These are phyloP conservation scores for Periconia sp. DNA, from an alignment of 2,329 filamentous ascomycete species.

Conservation along the genomic window DNA sequence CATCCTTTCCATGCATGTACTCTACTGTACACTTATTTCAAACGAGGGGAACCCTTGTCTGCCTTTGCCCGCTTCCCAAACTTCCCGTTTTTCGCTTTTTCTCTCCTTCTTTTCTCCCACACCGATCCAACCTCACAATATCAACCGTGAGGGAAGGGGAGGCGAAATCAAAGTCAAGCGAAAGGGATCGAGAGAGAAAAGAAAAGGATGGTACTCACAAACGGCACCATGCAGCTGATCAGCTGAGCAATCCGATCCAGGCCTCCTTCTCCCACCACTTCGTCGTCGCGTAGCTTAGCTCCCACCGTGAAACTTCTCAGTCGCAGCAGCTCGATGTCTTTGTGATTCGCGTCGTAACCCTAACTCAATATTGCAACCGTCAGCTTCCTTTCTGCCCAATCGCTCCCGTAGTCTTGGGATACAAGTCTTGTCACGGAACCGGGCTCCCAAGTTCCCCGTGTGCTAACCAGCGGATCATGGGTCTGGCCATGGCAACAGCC, in stretches of 20 bases:
- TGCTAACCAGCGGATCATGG: too few species aligned
- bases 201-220: slow-evolving; percentile 62
- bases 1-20: slow-evolving; percentile 7
- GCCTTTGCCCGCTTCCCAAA: too few species aligned
- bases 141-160: too few species aligned
- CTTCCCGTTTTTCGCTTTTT: too few species aligned
- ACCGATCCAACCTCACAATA: too few species aligned
- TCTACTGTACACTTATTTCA: slow-evolving; percentile 10
- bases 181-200: slow-evolving; percentile 7
- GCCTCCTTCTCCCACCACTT: slow-evolving; percentile 63
- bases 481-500: too few species aligned
- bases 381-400: slow-evolving; percentile 17
- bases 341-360: slow-evolving; percentile 74
- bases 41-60: slow-evolving; percentile 9
- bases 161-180: not conserved
- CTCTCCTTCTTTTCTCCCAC: too few species aligned
- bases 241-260: slow-evolving; percentile 67
- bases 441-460: too few species aligned
- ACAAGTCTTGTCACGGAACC: too few species aligned
- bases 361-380: slow-evolving; percentile 41
- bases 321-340: slow-evolving; percentile 78
- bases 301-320: slow-evolving; percentile 77
- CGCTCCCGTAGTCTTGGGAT: too few species aligned
- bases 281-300: slow-evolving; percentile 63
- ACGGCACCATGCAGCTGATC: slow-evolving; percentile 70